These are phyloP conservation scores for Verticillium dahliae DNA, from an alignment of 2,329 filamentous ascomycete genomes.

Conservation along the genomic window DNA sequence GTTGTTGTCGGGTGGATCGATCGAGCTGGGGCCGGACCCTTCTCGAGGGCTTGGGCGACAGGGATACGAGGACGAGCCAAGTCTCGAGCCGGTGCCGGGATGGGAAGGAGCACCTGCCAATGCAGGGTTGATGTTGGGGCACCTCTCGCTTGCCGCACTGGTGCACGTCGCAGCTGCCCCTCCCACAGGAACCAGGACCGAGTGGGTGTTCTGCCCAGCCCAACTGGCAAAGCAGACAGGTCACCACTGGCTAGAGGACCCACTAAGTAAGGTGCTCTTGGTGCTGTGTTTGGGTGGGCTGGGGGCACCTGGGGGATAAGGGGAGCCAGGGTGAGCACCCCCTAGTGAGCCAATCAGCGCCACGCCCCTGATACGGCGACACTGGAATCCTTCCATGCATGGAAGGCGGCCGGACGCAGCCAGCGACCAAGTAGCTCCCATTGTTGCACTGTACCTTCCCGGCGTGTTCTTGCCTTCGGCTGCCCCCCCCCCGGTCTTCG, in stretches of 20 bases:
- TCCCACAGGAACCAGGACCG: neutral
- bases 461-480: neutral
- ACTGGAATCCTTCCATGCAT: constrained; percentile 4
- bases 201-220: neutral
- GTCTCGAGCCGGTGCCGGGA: neutral
- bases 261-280: neutral
- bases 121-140: neutral
- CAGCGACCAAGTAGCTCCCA: neutral
- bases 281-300: neutral
- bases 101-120: neutral
- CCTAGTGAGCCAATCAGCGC: neutral
- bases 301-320: neutral
- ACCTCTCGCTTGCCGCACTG: neutral
- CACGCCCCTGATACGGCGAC: neutral
- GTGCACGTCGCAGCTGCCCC: neutral
- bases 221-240: neutral
- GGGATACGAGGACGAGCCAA: neutral
- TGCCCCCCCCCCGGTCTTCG: neutral
- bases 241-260: neutral
- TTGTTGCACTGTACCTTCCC: neutral
- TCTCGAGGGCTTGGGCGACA: neutral
- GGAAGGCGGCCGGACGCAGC: constrained; percentile 1
- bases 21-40: neutral
- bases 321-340: neutral
- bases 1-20: constrained; percentile 1